phyloP scores from a whole-genome alignment of 441 rosid genomes.

The Brassica hybrid region DNA sequence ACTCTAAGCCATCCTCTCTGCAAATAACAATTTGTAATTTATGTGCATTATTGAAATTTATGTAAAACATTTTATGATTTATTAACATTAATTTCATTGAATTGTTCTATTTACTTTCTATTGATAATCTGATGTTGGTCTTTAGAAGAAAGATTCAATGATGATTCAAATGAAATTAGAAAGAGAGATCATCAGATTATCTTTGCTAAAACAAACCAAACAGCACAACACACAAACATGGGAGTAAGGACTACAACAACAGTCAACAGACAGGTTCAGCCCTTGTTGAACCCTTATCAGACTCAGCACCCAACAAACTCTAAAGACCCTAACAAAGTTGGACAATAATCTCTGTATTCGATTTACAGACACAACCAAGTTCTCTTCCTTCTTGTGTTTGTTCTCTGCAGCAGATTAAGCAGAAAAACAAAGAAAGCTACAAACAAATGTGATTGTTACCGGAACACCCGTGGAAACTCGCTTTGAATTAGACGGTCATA shows the following conservation, averaged over 20 bases:
- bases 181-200: conserved; percentile 26
- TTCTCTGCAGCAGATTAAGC: conserved; percentile 38
- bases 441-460: conserved; percentile 23
- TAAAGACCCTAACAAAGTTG: conserved; percentile 36
- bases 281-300: conserved; percentile 62
- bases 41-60: conserved; percentile 67
- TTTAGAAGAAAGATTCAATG: conserved; percentile 16
- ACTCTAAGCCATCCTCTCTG: conserved; percentile 47
- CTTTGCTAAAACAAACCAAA: conserved; percentile 19
- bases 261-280: conserved; percentile 64
- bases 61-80: conserved; percentile 57
- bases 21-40: conserved; percentile 74
- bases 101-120: conserved; percentile 43
- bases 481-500: conserved; percentile 33
- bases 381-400: conserved; percentile 32
- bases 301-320: conserved; percentile 38
- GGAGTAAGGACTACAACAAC: conserved; percentile 35
- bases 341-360: conserved; percentile 46
- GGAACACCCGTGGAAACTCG: conserved; percentile 28
- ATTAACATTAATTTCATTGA: conserved; percentile 59
- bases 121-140: conserved; percentile 1
- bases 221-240: conserved; percentile 27
- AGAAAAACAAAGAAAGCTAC: conserved; percentile 9
- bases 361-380: conserved; percentile 59
- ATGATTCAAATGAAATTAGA: not conserved